A percentile compares a stretch with the other conserved stretches of the same genome.
Evolutionary conservation across 2,329 filamentous ascomycete species (phyloP).

Genomic region (Coniochaeta pulveracea): DNA sequence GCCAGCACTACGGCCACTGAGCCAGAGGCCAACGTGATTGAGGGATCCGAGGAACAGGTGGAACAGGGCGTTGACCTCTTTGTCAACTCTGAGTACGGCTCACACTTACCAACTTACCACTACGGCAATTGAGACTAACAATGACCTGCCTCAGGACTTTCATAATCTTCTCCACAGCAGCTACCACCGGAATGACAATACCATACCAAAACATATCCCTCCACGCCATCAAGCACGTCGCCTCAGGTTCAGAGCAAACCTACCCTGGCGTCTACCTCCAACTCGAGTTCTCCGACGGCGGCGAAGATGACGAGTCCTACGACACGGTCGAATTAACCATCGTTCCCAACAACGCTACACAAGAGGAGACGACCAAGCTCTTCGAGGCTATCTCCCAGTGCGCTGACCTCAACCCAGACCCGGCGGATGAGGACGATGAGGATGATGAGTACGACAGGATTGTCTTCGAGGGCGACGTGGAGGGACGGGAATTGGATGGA

Average conservation of each 20-base stretch:
- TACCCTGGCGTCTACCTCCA: conserved; percentile 53
- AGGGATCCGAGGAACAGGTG: conserved; percentile 22
- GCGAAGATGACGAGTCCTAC: conserved; percentile 50
- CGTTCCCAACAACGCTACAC: conserved; percentile 31
- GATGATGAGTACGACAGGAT: conserved; percentile 43
- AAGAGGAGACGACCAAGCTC: conserved; percentile 30
- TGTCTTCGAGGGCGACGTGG: conserved; percentile 44
- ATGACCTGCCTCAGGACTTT: conserved; percentile 33
- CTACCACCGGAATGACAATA: conserved; percentile 52
- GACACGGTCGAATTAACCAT: conserved; percentile 58
- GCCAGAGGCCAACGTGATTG: conserved; percentile 20
- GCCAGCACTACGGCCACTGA: conserved; percentile 18
- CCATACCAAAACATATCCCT: conserved; percentile 66
- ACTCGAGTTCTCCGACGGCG: conserved; percentile 49
- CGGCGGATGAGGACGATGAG: conserved; percentile 44
- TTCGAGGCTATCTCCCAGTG: conserved; percentile 64
- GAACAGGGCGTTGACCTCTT: conserved; percentile 44
- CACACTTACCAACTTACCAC: background rate
- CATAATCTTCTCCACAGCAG: conserved; percentile 49
- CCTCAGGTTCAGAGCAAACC: conserved; percentile 21
- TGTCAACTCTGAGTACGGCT: conserved; percentile 44
- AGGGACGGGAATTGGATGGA: conserved; percentile 36
- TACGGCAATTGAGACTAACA: too few species aligned
- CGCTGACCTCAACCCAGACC: conserved; percentile 67
- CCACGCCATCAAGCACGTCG: conserved; percentile 58